A percentile compares a stretch with the other conserved stretches of the same genome.
Conservation (phyloP, 2,329 filamentous ascomycete species). For the Aureobasidium vineae region DNA sequence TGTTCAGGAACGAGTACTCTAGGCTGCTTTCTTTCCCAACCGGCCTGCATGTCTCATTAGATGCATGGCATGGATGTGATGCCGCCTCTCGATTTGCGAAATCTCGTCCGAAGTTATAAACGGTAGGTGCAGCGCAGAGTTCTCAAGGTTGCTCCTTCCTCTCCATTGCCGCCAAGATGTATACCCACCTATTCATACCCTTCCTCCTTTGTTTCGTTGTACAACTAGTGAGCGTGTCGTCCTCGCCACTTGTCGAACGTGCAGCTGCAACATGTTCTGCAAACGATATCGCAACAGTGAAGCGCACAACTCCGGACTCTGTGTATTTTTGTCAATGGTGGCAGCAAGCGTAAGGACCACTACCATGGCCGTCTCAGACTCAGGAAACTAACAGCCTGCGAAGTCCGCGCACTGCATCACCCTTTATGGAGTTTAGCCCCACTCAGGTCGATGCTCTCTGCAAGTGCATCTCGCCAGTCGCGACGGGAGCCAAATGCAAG, state of each 20-base stretch:
- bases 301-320: constrained; percentile 4
- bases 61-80: not conserved
- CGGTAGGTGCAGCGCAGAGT: not conserved
- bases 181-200: not conserved
- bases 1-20: not conserved
- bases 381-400: not conserved
- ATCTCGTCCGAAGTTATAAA: not conserved
- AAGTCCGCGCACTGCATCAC: constrained; percentile 6
- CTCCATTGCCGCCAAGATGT: not conserved
- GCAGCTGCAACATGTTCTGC: constrained; percentile 15
- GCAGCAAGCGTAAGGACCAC: constrained; percentile 3
- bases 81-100: not conserved
- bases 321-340: constrained; percentile 19
- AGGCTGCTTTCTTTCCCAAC: not conserved
- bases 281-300: constrained; percentile 15
- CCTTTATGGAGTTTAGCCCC: constrained; percentile 6
- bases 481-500: constrained; percentile 6
- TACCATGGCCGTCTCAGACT: not conserved
- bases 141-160: not conserved
- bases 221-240: not conserved
- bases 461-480: constrained; percentile 6
- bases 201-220: not conserved
- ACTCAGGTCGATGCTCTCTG: constrained; percentile 16
- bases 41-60: not conserved
- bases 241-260: constrained; percentile 6